A percentile compares a stretch with the other conserved stretches of the same genome.
These are phyloP conservation scores for Colletotrichum limetticola DNA, from an alignment of 2,329 filamentous ascomycete species.

Conservation along the genomic window DNA sequence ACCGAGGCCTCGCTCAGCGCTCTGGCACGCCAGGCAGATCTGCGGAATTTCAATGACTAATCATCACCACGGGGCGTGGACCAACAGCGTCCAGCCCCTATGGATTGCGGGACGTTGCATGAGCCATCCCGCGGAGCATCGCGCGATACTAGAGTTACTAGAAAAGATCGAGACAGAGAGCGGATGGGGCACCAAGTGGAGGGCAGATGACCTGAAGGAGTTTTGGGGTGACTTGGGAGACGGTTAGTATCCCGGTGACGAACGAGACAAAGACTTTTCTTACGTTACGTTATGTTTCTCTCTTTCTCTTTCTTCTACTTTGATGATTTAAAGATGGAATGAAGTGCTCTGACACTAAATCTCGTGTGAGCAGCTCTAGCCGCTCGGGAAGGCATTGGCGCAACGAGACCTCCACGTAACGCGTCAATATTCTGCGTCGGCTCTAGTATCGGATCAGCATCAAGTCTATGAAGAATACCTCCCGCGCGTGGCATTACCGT, in stretches of 20 bases:
- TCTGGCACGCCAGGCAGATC: slow-evolving; percentile 67
- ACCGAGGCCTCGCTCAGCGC: slow-evolving; percentile 47
- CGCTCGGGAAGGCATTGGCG: slow-evolving; percentile 27
- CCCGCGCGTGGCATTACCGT: not conserved
- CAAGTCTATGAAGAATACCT: slow-evolving; percentile 15
- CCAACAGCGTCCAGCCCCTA: slow-evolving; percentile 67
- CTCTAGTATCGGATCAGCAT: slow-evolving; percentile 16
- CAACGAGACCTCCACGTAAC: slow-evolving; percentile 27
- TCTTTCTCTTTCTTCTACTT: not conserved
- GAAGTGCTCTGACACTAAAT: slow-evolving; percentile 16
- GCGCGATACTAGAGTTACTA: slow-evolving; percentile 54
- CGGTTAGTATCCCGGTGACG: slow-evolving; percentile 32
- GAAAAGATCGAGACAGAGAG: slow-evolving; percentile 61
- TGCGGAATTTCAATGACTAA: slow-evolving; percentile 68
- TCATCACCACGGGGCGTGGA: slow-evolving; percentile 64
- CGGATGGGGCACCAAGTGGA: slow-evolving; percentile 64
- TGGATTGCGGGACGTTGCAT: slow-evolving; percentile 66
- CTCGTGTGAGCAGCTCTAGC: slow-evolving; percentile 22
- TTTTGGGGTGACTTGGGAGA: slow-evolving; percentile 46
- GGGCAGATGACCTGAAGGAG: slow-evolving; percentile 60
- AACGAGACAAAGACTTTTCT: not conserved
- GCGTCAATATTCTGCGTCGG: slow-evolving; percentile 30
- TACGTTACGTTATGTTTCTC: not conserved
- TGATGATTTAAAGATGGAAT: slow-evolving; percentile 15
- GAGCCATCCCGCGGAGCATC: slow-evolving; percentile 59